These are phyloP conservation scores for Metarhizium sp. DNA, from an alignment of 2,329 filamentous ascomycete genomes.

Conservation along the genomic window DNA sequence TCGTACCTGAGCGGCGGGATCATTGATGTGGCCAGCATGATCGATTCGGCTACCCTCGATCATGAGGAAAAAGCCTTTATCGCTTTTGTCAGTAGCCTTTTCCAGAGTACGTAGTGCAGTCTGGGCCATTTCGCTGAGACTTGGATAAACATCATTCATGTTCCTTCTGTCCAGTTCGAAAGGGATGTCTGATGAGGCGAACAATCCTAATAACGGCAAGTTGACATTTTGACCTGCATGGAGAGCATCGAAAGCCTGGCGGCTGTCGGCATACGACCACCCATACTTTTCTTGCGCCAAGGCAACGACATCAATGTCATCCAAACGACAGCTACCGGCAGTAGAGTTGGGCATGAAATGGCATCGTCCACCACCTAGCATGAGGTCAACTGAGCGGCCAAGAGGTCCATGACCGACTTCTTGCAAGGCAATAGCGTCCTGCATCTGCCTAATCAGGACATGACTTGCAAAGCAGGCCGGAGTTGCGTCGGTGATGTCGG, in stretches of 20 bases:
- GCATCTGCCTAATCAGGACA: constrained; percentile 67
- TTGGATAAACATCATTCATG: constrained; percentile 73
- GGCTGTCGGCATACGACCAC: constrained; percentile 68
- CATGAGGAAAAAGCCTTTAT: constrained; percentile 97
- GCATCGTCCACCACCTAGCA: constrained; percentile 87
- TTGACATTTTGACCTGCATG: constrained; percentile 56
- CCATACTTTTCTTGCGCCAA: constrained; percentile 66
- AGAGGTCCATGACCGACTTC: constrained; percentile 83
- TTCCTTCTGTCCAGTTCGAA: constrained; percentile 86
- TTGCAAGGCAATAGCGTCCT: constrained; percentile 87
- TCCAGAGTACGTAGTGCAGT: constrained; percentile 73
- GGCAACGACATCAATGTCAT: constrained; percentile 65
- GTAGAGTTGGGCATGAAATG: constrained; percentile 83
- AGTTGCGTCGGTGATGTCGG: constrained; percentile 88
- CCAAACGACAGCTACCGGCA: constrained; percentile 69
- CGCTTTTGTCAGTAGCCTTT: constrained; percentile 70
- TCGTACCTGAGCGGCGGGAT: constrained; percentile 74
- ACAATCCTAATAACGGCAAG: constrained; percentile 79
- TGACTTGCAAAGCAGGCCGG: constrained; percentile 92
- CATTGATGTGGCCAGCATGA: constrained; percentile 82
- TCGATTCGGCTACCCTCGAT: constrained; percentile 96
- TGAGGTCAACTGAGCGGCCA: constrained; percentile 79
- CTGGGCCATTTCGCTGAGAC: constrained; percentile 81
- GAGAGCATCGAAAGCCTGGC: constrained; percentile 67
- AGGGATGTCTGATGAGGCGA: constrained; percentile 74